Conservation (phyloP, 208 protist genomes). For the Leishmania amazonensis region DNA sequence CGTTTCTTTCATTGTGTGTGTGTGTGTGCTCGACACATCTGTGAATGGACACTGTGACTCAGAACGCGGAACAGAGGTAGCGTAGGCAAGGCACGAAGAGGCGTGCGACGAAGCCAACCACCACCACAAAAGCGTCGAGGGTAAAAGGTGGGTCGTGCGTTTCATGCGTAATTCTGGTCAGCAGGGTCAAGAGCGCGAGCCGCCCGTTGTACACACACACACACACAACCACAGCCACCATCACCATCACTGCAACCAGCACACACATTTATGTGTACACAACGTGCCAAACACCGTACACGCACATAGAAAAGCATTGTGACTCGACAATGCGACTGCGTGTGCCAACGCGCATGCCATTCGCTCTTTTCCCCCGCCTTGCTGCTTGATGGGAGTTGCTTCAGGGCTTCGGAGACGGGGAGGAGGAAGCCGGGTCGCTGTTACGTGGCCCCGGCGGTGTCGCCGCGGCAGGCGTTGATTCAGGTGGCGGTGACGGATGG, state of each 20-base stretch:
- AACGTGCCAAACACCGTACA: background rate
- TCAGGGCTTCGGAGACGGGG: background rate
- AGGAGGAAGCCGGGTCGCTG: background rate
- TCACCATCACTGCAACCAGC: too few relatives aligned
- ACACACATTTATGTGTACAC: background rate
- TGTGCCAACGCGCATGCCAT: background rate
- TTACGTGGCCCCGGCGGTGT: background rate
- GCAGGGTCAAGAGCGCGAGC: background rate
- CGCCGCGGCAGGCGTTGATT: background rate
- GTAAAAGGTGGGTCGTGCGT: background rate
- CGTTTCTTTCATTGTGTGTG: background rate
- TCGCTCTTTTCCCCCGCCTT: background rate
- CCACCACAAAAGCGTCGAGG: background rate
- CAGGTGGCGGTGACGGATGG: background rate
- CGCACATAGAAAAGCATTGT: background rate
- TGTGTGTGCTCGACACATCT: background rate
- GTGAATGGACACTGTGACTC: background rate
- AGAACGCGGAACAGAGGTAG: background rate
- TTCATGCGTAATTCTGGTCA: background rate
- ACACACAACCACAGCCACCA: background rate
- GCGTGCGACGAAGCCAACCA: background rate
- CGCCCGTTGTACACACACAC: too few relatives aligned
- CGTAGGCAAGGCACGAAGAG: background rate
- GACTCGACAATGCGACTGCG: background rate
- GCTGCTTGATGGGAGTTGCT: background rate